A percentile compares a stretch with the other conserved stretches of the same genome.
Conservation (phyloP, 2,329 filamentous ascomycete genomes). For the Clonostachys rhizophaga region DNA sequence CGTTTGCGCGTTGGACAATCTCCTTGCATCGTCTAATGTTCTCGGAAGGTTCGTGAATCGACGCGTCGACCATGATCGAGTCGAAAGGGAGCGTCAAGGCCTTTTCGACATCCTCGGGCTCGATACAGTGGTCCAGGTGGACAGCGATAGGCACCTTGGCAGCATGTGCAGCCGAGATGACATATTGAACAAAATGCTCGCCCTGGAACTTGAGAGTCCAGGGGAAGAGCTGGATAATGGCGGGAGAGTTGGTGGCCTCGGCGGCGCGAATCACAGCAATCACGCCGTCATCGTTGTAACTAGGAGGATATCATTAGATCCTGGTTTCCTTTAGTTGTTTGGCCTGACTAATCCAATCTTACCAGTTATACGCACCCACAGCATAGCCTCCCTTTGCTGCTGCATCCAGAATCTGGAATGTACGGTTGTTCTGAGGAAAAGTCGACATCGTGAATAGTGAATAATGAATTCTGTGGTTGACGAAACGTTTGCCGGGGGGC, state of each 20-base stretch:
- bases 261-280: constrained; percentile 57
- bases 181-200: constrained; percentile 38
- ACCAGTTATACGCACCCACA: constrained; percentile 38
- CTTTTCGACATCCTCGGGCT: constrained; percentile 14
- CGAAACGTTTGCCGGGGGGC: too few species aligned
- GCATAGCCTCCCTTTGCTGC: constrained; percentile 40
- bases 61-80: constrained; percentile 65
- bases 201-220: constrained; percentile 59
- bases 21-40: constrained; percentile 54
- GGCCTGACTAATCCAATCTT: not conserved
- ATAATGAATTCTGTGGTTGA: too few species aligned
- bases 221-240: constrained; percentile 62
- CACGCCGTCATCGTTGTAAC: constrained; percentile 59
- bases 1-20: constrained; percentile 53
- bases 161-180: constrained; percentile 38
- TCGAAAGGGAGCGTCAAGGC: constrained; percentile 43
- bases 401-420: constrained; percentile 35
- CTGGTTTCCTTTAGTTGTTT: not conserved
- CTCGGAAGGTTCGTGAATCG: constrained; percentile 57
- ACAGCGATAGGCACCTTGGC: constrained; percentile 47
- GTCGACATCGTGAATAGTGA: not conserved
- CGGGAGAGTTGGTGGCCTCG: constrained; percentile 51
- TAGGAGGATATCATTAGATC: not conserved
- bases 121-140: constrained; percentile 55
- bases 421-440: constrained; percentile 11